Percentiles rank a stretch among this genome's conserved stretches.
These are phyloP conservation scores for Logfia minima DNA, from an alignment of 129 eudicot genomes.

Conservation along the genomic window DNA sequence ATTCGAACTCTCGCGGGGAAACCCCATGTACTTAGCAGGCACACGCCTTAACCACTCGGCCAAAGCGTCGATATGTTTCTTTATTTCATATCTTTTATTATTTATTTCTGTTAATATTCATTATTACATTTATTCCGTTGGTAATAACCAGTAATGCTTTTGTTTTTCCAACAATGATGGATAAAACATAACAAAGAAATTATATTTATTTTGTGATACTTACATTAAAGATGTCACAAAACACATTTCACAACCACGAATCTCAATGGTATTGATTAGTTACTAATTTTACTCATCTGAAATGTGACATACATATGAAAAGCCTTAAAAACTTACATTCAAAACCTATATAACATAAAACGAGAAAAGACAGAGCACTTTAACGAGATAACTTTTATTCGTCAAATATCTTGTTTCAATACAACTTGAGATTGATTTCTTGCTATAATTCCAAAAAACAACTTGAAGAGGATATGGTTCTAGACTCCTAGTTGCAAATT, in stretches of 20 bases:
- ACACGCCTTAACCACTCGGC: constrained; percentile 99
- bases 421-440: constrained; percentile 16
- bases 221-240: no score
- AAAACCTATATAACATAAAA: not conserved
- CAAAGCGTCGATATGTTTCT: constrained; percentile 42
- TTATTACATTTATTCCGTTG: no score
- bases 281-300: not conserved
- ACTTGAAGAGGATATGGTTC: not conserved
- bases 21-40: constrained; percentile 99
- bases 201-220: no score
- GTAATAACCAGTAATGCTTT: no score
- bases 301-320: not conserved
- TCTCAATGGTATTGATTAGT: not conserved
- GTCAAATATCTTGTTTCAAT: not conserved
- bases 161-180: no score
- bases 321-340: not conserved
- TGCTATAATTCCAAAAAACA: constrained; percentile 1
- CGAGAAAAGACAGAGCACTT: not conserved
- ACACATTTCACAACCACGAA: not conserved
- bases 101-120: no score
- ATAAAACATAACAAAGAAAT: not conserved
- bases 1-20: constrained; percentile 99
- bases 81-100: no score
- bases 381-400: not conserved
- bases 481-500: constrained; percentile 56